Base-by-base conservation (phyloP, 2,329 filamentous ascomycete genomes). In the Aspergillus versicolor region DNA sequence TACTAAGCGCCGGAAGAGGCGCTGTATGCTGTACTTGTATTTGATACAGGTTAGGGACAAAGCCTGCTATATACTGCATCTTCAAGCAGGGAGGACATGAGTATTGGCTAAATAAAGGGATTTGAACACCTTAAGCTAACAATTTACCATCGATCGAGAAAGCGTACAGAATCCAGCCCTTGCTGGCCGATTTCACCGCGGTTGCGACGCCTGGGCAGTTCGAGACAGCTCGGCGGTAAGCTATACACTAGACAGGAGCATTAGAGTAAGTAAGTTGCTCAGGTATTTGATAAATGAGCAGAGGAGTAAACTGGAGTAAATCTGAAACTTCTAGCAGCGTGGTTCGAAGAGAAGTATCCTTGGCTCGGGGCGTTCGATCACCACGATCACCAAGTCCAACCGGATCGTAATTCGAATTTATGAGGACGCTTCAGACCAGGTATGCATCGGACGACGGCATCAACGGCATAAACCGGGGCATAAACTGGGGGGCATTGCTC, bases 401-500 rank as follows among this genome's bases (percentile, higher is more conserved):
- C 12, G 15, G 13, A 6, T 15, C 5, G 34, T 27, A 5, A 47
- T 45, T 27, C 41, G 30, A 46, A 53, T 53, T 53, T 46, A 30
- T 21, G 34, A 37, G 34, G 12, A n/a, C 15, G 12, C 34, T 15
- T 37, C 34, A 15, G 13, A 37, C 12, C 12, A 37, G 32, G 9
- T n/a, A 37, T 37, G 34, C 34, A 37, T 37, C 34, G 15, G 5
- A 7, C 34, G 12, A n/a, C 6, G 34, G 34, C 34, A 37, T 37
- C 11, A 40, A 15, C 24, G 22, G 43, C 45, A 53, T 27, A 12
- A 40, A 41, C 47, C 30, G 13, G 43, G 22, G 30, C 32, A 15
- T 22, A 32, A 22, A 44, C 42, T 27, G 50, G 49, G 44, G 49
- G 44, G 22, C 50, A 46, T 37, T 52, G 50, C 55, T 48, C 46